A percentile compares a stretch with the other conserved stretches of the same genome.
Conservation (phyloP, 768 basidiomycete genomes). For the Lyophyllum semitale region DNA sequence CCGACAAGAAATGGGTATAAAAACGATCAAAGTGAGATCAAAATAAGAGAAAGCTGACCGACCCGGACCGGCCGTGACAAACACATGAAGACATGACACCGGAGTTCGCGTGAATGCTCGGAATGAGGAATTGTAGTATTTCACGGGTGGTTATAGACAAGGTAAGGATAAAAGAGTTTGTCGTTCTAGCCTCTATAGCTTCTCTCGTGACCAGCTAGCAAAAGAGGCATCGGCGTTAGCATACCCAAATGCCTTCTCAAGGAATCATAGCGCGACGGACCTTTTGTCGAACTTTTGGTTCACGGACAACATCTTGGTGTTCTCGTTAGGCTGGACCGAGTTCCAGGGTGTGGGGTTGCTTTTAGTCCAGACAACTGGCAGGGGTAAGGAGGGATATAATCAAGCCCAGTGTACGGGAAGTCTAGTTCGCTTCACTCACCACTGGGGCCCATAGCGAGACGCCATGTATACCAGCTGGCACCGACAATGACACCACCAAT, state of each 20-base stretch:
- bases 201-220: conserved; percentile 74
- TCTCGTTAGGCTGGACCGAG: conserved; percentile 72
- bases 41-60: not conserved
- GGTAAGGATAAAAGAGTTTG: conserved; percentile 15
- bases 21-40: not conserved
- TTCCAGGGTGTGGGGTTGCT: conserved; percentile 91
- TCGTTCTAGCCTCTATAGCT: conserved; percentile 46
- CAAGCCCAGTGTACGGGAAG: not conserved
- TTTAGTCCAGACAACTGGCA: conserved; percentile 56
- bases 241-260: conserved; percentile 3
- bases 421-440: conserved; percentile 36
- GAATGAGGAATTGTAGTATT: conserved; percentile 13
- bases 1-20: not conserved
- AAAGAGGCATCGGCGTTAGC: conserved; percentile 5
- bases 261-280: conserved; percentile 38
- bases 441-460: conserved; percentile 60
- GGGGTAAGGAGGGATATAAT: not conserved
- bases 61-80: conserved; percentile 6
- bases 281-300: conserved; percentile 77
- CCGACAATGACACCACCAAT: conserved; percentile 54
- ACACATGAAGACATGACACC: conserved; percentile 3
- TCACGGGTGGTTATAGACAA: conserved; percentile 17
- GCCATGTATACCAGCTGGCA: conserved; percentile 67
- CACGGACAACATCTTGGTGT: conserved; percentile 68
- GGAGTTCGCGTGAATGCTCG: not conserved